Evolutionary conservation across 208 protist genomes (phyloP), one percentile per base, ranked within the genome.

Genomic region (Trypanosoma congolense): DNA sequence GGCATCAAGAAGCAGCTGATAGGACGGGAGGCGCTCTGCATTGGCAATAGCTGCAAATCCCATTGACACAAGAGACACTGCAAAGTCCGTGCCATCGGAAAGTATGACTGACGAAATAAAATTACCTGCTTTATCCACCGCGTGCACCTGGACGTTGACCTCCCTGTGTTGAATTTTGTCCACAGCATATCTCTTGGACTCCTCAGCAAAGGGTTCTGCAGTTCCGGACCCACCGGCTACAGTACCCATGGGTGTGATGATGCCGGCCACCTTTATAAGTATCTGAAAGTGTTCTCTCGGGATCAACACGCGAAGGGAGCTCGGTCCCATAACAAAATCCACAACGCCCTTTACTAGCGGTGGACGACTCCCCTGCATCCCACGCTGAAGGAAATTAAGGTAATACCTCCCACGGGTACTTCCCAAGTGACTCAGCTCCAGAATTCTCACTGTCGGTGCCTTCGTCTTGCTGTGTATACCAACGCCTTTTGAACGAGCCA

Each of bases 271-370:
- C 56, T 91, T 90, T 14, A 92, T 65, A 0, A 83, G 80, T 40
- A 95, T 88, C 56, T 93, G 85, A 62, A 91, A 90, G 67, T 89
- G 74, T 61, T 93, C 83, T 52, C 87, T 85, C 24, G 82, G 80
- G 54, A 95, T 79, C 74, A 87, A 93, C 30, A 95, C 81, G 9
- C 85, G 82, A 53, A 95, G 65, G 29, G 80, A 90, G 74, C 74
- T 87, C 10, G 75, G 73, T 40, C 83, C 82, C 41, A 95, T 56
- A 19, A 93, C 83, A 24, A 87, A 53, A 51, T 95, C 89, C 0
- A 95, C 77, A 19, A 93, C 72, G 33, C 81, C 82, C 47, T 73
- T 70, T 33, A 92, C 61, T 41, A 81, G 50, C 22, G 85, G 79
- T 21, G 85, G 78, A 25, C 89, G 83, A 60, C 59, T 80, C 25